Base-by-base conservation (phyloP, 352 stramenopile species). In the Phytophthora citricola region DNA sequence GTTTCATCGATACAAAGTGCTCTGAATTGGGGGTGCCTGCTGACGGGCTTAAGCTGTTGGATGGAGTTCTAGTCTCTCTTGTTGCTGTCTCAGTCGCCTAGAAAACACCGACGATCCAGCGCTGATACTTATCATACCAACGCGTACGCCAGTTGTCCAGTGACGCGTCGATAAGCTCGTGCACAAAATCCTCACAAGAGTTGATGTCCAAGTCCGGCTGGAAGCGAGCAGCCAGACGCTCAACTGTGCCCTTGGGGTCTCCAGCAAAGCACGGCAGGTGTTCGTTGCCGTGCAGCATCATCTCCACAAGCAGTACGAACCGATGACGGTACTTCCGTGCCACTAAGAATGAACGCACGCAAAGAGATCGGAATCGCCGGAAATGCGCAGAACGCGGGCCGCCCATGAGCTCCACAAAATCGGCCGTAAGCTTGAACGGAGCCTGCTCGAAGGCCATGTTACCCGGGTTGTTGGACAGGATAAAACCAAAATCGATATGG, bases 401-500 rank as follows among this genome's bases (percentile, higher is more conserved):
- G 36, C 94, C 97, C 87, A 99, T 93, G 24, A 99, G 76, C 63
- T 97, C 89, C 24, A 99, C 92, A 83, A 98, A 98, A 59, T 99
- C 96, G 24, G 84, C 75, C 34, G 97, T 99, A n/a, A 99, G 87
- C 78, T 99, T 99, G 79, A 99, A 99, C 12, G 97, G 97, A 44
- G 97, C 97, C 58, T 89, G 90, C 76, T 99, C 97, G 60, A 98
- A 99, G 49, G 85, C 91, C 67, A 94, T 90, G 72, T 98, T 98
- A 53, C 97, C 97, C 8, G 92, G 90, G 40, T 90, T 93, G 50
- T 93, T 98, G 29, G 95, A 83, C 62, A 99, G 90, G 69, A 98
- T 97, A 78, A 98, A 99, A 32, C 88, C 90, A 72, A 97, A 97
- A 76, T 99, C 97, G 63, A 99, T 99, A 72, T 99, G 97, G 54